Evolutionary conservation across 805 yeast species (phyloP), one percentile per base, ranked within the genome.

Genomic region (Sungouiozyma intestinalis): DNA sequence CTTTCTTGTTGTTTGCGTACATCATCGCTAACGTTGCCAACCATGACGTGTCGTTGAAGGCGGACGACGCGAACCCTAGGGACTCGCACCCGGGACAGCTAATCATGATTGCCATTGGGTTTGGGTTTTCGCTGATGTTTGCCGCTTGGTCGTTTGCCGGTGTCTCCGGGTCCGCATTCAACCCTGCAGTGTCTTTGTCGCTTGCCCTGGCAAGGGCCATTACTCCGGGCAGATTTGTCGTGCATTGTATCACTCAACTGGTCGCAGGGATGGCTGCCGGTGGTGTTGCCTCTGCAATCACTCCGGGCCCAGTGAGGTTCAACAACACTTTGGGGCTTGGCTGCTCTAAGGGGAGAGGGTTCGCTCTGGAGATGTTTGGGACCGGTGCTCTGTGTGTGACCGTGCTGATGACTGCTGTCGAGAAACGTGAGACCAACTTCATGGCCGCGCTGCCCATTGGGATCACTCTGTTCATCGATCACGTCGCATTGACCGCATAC

Each of bases 211-310:
- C 84, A 16, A 73, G 83, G 48, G 90, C 85, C 42, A 72, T 82
- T 46, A 73, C 85, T 35, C 85, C 87, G 43, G 46, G 81, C 27
- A 76, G 92, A 62, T 88, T 82, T 51, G 61, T 68, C 17, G 60
- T 81, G 43, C 76, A 81, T 78, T 64, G 75, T 63, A 37, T 79
- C 42, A 51, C 88, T 34, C 94, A 85, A 67, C 60, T 85, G 56
- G 64, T 84, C 60, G 94, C 83, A 40, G 94, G 94, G 64, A 81
- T 85, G 79, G 86, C 86, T 54, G 95, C 95, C 43, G 94, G 90
- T 43, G 94, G 85, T 62, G 90, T 86, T 36, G 94, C 86, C 39
- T 66, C 75, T 48, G 92, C 85, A 36, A 74, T 85, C 79, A 81
- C 90, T 18, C 94, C 95, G 35, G 94, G 94, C 48, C 69, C 70